Base-by-base conservation (phyloP, 2,329 filamentous ascomycete genomes). In the Aspergillus tanneri region DNA sequence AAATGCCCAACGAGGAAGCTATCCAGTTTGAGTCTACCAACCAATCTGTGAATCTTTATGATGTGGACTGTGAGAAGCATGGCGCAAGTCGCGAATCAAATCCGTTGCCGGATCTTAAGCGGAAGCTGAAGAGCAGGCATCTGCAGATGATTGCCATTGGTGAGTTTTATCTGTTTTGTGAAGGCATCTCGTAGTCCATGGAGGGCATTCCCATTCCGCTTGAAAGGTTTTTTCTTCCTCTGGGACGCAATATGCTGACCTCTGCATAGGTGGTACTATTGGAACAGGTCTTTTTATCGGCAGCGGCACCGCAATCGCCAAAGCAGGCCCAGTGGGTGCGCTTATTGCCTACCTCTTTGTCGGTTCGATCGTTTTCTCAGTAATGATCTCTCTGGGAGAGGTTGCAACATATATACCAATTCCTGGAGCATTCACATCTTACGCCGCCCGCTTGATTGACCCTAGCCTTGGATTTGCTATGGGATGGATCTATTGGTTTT, bases 81-180 rank as follows among this genome's bases (percentile, higher is more conserved):
- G 62, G 66, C 41, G 66, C 64, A 12, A 52, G 53, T 40, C 67
- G 52, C 68, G 48, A 77, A 72, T 58, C 92, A 83, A 34, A 86
- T 83, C 35, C 83, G 84, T 58, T 85, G 52, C 67, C 69, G 2
- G 65, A 71, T 45, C 78, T 97, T 50, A 83, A 88, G 50, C 79
- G 90, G 63, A 87, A 85, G 72, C 72, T 95, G 61, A 95, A 95
- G 73, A 86, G 85, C 21, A 78, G 90, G 39, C 93, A 99, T 75
- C 67, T 97, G 66, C 92, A 97, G 75, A 97, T 97, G 92, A 97
- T 97, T 77, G 93, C 93, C 21, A 96, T 97, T 60, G 91, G 90
- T 64, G 88, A 87, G 45, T 91, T 30, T 16, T 10, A 7, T 23
- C 7, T 8, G 14, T 19, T 23, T 24, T 35, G 3, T 12, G 12